These are phyloP conservation scores for Lodderomyces parapsilosis DNA, from an alignment of 1,139 yeast species.

Conservation along the genomic window DNA sequence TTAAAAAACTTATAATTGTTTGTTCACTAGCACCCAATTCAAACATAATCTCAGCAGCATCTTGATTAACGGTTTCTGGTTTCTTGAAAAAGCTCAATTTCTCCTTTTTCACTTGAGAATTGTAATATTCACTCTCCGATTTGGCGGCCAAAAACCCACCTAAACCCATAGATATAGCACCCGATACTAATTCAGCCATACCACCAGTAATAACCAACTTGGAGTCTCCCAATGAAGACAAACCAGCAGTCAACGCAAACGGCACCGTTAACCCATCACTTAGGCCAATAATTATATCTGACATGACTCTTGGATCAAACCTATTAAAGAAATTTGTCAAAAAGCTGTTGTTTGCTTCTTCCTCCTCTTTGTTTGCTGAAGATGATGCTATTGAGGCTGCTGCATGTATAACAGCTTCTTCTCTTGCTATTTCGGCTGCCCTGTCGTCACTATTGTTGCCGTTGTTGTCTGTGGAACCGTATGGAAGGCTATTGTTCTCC, in stretches of 20 bases:
- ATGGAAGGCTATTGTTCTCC: slow-evolving; percentile 33
- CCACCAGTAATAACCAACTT: slow-evolving; percentile 82
- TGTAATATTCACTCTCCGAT: slow-evolving; percentile 72
- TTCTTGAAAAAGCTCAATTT: slow-evolving; percentile 66
- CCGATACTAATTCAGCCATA: slow-evolving; percentile 79
- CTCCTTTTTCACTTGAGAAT: slow-evolving; percentile 68
- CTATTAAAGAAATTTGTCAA: slow-evolving; percentile 37
- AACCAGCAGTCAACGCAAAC: slow-evolving; percentile 80
- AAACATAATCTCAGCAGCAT: slow-evolving; percentile 68
- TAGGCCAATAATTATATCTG: slow-evolving; percentile 75
- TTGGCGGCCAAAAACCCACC: slow-evolving; percentile 83
- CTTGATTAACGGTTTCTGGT: slow-evolving; percentile 60
- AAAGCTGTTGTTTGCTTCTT: slow-evolving; percentile 21
- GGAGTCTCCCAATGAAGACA: slow-evolving; percentile 73
- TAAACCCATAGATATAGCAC: slow-evolving; percentile 83
- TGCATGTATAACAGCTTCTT: slow-evolving; percentile 37
- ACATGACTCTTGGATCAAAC: slow-evolving; percentile 73
- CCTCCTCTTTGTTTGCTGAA: slow-evolving; percentile 22
- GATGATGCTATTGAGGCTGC: slow-evolving; percentile 15
- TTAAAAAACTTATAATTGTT: slow-evolving; percentile 63
- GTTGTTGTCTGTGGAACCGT: slow-evolving; percentile 32
- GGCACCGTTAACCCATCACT: slow-evolving; percentile 85
- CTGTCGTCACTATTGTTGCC: slow-evolving; percentile 23
- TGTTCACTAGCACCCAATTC: slow-evolving; percentile 69
- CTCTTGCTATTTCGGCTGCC: slow-evolving; percentile 37